phyloP scores from a whole-genome alignment of 202 grass and related monocot genomes.

The Brachypodium distachyon region DNA sequence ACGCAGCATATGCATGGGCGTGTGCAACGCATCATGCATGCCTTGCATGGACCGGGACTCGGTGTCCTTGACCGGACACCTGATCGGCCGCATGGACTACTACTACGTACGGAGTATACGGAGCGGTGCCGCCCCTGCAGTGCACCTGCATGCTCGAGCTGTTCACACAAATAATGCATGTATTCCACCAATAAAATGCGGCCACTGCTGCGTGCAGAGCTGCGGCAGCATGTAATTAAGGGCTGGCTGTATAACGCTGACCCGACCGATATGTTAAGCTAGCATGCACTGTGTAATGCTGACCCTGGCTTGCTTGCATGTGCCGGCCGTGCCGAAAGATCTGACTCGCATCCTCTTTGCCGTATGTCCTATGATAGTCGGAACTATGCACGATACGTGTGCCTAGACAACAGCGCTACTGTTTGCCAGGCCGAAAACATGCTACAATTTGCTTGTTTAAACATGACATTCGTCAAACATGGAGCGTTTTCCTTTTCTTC shows the following conservation, averaged over 20 bases:
- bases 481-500: too few relatives aligned
- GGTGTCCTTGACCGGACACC: too few relatives aligned
- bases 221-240: neutral
- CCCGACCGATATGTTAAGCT: neutral
- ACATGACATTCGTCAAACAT: too few relatives aligned
- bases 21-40: too few relatives aligned
- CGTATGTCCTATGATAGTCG: neutral
- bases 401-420: neutral
- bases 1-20: too few relatives aligned
- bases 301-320: too few relatives aligned
- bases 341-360: neutral
- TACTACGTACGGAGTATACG: too few relatives aligned
- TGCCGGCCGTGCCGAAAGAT: neutral
- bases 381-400: neutral
- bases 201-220: constrained; percentile 6
- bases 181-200: too few relatives aligned
- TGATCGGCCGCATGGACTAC: too few relatives aligned
- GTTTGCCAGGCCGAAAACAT: neutral
- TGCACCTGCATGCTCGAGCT: neutral
- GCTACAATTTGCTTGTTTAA: neutral
- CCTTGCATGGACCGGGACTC: too few relatives aligned
- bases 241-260: constrained; percentile 18
- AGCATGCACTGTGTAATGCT: neutral
- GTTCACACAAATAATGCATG: neutral
- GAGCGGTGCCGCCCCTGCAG: neutral